Base-by-base conservation (phyloP, 2,329 filamentous ascomycete species). In the Atkinsonella hypoxylon region DNA sequence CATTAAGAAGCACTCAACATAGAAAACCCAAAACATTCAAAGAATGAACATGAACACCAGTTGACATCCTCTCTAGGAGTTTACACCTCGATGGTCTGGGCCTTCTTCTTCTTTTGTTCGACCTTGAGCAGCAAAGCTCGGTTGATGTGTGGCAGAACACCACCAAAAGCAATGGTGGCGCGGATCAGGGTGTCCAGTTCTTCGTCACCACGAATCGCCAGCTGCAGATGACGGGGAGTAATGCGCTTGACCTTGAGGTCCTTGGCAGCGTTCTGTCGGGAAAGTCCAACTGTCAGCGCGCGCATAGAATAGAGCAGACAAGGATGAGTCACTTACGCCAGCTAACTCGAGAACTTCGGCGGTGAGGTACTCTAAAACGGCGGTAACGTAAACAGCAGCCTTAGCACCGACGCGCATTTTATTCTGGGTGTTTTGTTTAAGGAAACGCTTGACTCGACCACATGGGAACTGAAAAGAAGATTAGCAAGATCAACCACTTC, bases 181-280 rank as follows among this genome's bases (percentile, higher is more conserved):
- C 90, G 87, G 68, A 98, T 97, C 52, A 98, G 78, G 22, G 90
- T 97, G 69, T 98, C 93, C 61, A 98, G 79, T 72, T 98, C 93
- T 74, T 98, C 93, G 70, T 98, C 93, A 65, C 93, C 93, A 64
- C 93, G 89, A 67, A 98, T 98, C 62, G 93, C 93, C 56, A 98
- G 87, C 72, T 98, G 93, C 58, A 98, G 76, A 71, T 98, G 93
- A 69, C 93, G 90, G 51, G 93, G 93, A 12, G 91, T 97, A 72
- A 98, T 98, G 72, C 93, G 93, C 83, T 97, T 98, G 75, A 97
- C 93, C 75, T 97, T 98, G 67, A 97, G 86, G 71, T 98, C 93
- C 79, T 97, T 97, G 70, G 93, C 93, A 49, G 93, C 93, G 69
- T 98, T 98, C 81, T 85, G 62, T 41, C 36, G 17, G 12, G 2